Evolutionary conservation across 2,329 filamentous ascomycete species (phyloP).

Genomic region (Penicillium verrucosum): DNA sequence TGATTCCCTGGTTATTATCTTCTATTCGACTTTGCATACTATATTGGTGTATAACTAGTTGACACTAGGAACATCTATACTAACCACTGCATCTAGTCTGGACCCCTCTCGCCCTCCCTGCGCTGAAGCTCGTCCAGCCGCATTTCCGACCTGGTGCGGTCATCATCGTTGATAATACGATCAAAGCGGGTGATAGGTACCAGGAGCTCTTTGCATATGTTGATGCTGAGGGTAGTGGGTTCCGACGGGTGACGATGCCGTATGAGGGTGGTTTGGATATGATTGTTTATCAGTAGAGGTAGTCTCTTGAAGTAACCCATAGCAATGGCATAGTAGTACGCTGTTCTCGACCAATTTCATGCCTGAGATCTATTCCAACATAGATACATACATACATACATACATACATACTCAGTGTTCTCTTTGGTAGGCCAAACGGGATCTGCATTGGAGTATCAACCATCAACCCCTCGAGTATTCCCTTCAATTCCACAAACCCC

Average conservation of each 20-base stretch:
- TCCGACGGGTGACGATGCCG: slow-evolving; percentile 18
- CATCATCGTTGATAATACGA: slow-evolving; percentile 19
- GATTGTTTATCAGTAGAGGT: slow-evolving; percentile 19
- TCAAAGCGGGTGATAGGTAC: slow-evolving; percentile 10
- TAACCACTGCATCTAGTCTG: slow-evolving; percentile 47
- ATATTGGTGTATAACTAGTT: neutral
- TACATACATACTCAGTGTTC: no score
- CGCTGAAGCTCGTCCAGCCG: slow-evolving; percentile 17
- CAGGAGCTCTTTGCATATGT: slow-evolving; percentile 18
- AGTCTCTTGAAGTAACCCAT: neutral
- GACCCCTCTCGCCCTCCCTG: slow-evolving; percentile 53
- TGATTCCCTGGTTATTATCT: neutral
- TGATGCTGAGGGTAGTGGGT: slow-evolving; percentile 17
- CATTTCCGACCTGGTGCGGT: slow-evolving; percentile 14
- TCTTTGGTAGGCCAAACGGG: neutral
- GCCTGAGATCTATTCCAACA: neutral
- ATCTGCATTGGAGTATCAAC: neutral
- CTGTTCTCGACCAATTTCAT: no score
- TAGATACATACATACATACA: no score
- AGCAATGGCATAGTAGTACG: no score
- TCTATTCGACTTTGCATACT: neutral
- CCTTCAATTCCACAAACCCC: neutral
- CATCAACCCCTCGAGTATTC: neutral
- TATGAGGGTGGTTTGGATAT: slow-evolving; percentile 20
- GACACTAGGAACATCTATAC: neutral